Conservation (phyloP, 495 filamentous ascomycete genomes). For the Amniculicola lignicola region DNA sequence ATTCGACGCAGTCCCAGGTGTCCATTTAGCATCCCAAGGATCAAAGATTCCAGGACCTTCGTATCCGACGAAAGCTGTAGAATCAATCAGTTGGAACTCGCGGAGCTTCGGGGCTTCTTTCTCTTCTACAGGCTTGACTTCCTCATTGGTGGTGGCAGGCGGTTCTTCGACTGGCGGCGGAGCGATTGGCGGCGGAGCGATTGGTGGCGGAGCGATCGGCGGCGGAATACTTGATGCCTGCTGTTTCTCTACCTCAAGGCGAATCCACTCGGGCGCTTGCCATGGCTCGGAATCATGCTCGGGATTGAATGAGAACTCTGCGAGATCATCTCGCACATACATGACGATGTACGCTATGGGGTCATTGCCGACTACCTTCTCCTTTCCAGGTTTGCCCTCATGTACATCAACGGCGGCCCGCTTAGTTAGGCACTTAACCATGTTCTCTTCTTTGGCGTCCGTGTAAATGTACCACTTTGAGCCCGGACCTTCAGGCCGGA, state of each 20-base stretch:
- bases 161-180: not conserved
- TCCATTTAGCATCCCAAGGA: conserved; percentile 30
- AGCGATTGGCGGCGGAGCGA: not conserved
- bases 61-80: conserved; percentile 29
- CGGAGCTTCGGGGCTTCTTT: conserved; percentile 1
- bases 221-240: conserved; percentile 1
- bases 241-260: conserved; percentile 23
- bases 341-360: conserved; percentile 59
- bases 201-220: not conserved
- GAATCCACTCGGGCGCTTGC: conserved; percentile 33
- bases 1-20: conserved; percentile 8
- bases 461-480: conserved; percentile 60
- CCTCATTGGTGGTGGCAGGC: conserved; percentile 5
- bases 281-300: conserved; percentile 23
- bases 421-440: conserved; percentile 55
- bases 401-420: conserved; percentile 56
- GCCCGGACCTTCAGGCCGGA: conserved; percentile 57
- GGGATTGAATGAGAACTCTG: conserved; percentile 22
- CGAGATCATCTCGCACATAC: conserved; percentile 57
- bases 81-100: conserved; percentile 36
- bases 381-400: conserved; percentile 44
- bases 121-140: conserved; percentile 10
- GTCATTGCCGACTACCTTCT: conserved; percentile 48
- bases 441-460: conserved; percentile 52
- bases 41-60: conserved; percentile 35